Percentiles rank a stretch among this genome's conserved stretches.
These are phyloP conservation scores for Septoria linicola DNA, from an alignment of 2,329 filamentous ascomycete species.

Conservation along the genomic window DNA sequence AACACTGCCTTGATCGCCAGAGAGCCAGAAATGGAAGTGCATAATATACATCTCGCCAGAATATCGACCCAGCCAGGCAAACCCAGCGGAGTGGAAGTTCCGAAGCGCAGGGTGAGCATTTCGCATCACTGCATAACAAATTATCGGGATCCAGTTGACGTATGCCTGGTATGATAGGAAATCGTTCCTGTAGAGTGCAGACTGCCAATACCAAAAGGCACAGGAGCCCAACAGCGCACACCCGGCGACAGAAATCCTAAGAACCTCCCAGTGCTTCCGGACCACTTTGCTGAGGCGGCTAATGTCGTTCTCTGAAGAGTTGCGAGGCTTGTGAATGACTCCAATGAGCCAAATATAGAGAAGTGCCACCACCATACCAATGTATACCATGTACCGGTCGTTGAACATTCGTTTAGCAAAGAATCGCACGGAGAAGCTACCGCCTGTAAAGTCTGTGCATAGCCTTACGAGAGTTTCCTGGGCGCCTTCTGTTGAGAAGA, in stretches of 20 bases:
- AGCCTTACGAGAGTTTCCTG: conserved; percentile 45
- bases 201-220: too few species aligned
- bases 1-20: conserved; percentile 56
- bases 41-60: conserved; percentile 61
- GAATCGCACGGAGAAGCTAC: conserved; percentile 49
- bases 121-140: too few species aligned
- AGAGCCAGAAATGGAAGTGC: conserved; percentile 62
- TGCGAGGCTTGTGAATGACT: too few species aligned
- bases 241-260: too few species aligned
- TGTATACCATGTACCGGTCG: conserved; percentile 57
- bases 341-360: conserved; percentile 41
- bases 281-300: too few species aligned
- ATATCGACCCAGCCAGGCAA: conserved; percentile 56
- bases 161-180: too few species aligned
- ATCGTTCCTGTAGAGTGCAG: too few species aligned
- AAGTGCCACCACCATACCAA: conserved; percentile 55
- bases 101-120: conserved; percentile 48
- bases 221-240: too few species aligned
- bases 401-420: conserved; percentile 51
- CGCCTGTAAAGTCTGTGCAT: conserved; percentile 45
- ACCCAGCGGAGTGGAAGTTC: conserved; percentile 47
- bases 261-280: too few species aligned
- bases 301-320: too few species aligned
- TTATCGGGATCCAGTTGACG: too few species aligned
- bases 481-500: conserved; percentile 42